These are phyloP conservation scores for Liriodendron chinense DNA, from an alignment of 164 flowering plant species.

Conservation along the genomic window DNA sequence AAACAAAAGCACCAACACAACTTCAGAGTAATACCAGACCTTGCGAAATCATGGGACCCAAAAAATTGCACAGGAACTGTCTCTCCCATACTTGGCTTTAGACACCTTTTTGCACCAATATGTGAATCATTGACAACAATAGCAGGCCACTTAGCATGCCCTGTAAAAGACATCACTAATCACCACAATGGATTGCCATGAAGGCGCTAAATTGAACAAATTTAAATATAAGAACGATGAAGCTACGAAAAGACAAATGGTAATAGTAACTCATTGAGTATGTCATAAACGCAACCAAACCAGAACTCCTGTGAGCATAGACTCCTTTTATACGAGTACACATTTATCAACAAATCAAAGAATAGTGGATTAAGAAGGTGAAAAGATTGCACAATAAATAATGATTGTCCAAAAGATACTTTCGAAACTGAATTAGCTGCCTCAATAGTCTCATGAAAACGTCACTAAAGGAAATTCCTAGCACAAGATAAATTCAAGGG, in stretches of 20 bases:
- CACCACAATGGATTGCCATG: neutral
- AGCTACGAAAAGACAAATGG: no score
- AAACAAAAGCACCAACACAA: neutral
- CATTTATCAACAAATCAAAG: no score
- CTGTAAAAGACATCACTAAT: constrained; percentile 32
- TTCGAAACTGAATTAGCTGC: no score
- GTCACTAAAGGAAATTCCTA: no score
- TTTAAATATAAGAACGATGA: neutral
- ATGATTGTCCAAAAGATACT: no score
- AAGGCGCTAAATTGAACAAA: neutral
- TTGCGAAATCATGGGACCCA: constrained; percentile 98
- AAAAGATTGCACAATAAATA: no score
- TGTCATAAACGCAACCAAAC: neutral
- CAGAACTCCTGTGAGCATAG: neutral
- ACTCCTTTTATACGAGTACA: neutral
- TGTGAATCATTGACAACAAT: constrained; percentile 68
- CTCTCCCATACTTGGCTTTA: constrained; percentile 42
- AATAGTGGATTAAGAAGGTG: no score
- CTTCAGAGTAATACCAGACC: constrained; percentile 38
- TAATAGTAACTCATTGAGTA: no score
- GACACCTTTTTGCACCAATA: constrained; percentile 36
- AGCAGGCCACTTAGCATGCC: constrained; percentile 98
- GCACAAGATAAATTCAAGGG: no score
- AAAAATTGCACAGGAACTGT: constrained; percentile 87
- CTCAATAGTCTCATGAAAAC: no score